A percentile compares a stretch with the other conserved stretches of the same genome.
phyloP scores from a whole-genome alignment of 2,329 filamentous ascomycete species.

The Pestalotiopsis sp. region DNA sequence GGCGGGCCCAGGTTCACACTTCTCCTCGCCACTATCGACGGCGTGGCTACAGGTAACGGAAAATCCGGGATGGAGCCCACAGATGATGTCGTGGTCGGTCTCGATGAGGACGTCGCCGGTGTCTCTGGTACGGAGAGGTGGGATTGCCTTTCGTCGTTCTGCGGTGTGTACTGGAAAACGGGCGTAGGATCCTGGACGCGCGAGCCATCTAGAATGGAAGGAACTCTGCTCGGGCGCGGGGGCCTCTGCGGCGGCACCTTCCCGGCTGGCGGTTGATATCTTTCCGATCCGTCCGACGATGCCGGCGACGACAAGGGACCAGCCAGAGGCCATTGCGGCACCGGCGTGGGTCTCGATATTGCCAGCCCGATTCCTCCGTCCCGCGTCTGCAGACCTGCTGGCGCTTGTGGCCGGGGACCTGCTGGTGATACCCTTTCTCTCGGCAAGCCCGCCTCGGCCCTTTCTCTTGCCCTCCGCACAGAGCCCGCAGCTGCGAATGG shows the following conservation, averaged over 20 bases:
- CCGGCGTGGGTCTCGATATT: conserved; percentile 50
- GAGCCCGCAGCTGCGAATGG: conserved; percentile 46
- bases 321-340: conserved; percentile 39
- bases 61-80: conserved; percentile 63
- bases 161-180: conserved; percentile 49
- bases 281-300: conserved; percentile 30
- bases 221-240: conserved; percentile 60
- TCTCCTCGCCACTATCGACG: conserved; percentile 40
- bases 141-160: conserved; percentile 34
- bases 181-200: conserved; percentile 58
- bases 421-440: conserved; percentile 20
- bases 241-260: conserved; percentile 59
- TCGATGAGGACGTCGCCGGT: conserved; percentile 47
- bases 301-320: conserved; percentile 27
- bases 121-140: conserved; percentile 48
- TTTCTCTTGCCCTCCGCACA: conserved; percentile 57
- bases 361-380: conserved; percentile 42
- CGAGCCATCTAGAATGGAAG: conserved; percentile 59
- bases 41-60: conserved; percentile 43
- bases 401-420: conserved; percentile 28
- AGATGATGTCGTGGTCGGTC: conserved; percentile 55
- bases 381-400: conserved; percentile 35
- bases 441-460: conserved; percentile 43
- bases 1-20: conserved; percentile 61
- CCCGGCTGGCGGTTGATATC: conserved; percentile 54